Conservation (phyloP, 805 yeast genomes). For the Brettanomyces anomalus region DNA sequence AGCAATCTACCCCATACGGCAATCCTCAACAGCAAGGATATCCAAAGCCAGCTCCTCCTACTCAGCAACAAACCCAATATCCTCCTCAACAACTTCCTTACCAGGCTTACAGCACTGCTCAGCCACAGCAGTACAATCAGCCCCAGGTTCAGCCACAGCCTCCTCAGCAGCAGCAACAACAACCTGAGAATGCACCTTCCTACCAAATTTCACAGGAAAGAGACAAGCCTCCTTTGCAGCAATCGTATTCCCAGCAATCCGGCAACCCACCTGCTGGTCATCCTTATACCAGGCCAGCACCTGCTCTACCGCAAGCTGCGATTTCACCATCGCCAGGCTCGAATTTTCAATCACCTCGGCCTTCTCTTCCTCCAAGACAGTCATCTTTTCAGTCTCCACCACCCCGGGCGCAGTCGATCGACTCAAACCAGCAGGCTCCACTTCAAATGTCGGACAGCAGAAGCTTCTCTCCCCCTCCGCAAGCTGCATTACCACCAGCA, state of each 20-base stretch:
- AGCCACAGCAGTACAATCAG: conserved; percentile 4
- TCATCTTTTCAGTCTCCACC: conserved; percentile 1
- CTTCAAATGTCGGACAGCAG: not conserved
- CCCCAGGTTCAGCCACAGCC: conserved; percentile 7
- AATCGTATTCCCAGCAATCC: conserved; percentile 5
- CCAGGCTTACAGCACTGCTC: conserved; percentile 6
- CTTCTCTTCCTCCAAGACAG: not conserved
- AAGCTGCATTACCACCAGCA: no score
- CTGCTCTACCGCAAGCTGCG: conserved; percentile 4
- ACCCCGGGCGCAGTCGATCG: not conserved
- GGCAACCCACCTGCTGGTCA: conserved; percentile 9
- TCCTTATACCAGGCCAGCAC: conserved; percentile 3
- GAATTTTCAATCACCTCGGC: not conserved
- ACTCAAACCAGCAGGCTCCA: not conserved
- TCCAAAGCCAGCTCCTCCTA: conserved; percentile 7
- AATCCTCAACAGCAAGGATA: conserved; percentile 4
- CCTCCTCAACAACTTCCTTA: conserved; percentile 6
- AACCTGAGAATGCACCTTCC: conserved; percentile 1
- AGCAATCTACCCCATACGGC: conserved; percentile 5
- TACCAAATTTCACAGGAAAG: conserved; percentile 6
- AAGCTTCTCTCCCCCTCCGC: not conserved
- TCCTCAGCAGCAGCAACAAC: conserved; percentile 1
- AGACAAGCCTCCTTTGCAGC: conserved; percentile 1
- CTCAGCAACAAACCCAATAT: conserved; percentile 4
- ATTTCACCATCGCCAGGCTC: conserved; percentile 1